Percentiles rank a stretch among this genome's conserved stretches.
Evolutionary conservation across 371 early-diverging fungal genomes (phyloP).

Genomic region (Parasitella parasitica): DNA sequence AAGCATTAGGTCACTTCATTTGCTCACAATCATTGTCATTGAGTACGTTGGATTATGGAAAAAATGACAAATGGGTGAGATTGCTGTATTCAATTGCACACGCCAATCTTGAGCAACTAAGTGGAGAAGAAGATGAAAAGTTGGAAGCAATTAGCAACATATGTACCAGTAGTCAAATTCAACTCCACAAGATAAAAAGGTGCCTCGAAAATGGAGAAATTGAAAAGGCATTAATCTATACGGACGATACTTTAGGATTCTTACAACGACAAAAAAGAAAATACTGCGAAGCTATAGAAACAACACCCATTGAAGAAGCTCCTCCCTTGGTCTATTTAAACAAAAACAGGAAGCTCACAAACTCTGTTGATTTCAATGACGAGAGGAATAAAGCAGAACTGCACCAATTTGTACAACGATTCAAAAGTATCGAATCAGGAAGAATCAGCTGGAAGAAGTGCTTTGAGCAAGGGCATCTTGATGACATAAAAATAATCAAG

Average conservation of each 20-base stretch:
- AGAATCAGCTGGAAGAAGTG: conserved; percentile 22
- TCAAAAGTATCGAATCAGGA: conserved; percentile 9
- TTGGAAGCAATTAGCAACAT: conserved; percentile 18
- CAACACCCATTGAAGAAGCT: conserved; percentile 15
- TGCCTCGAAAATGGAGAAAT: conserved; percentile 19
- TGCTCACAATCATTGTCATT: conserved; percentile 16
- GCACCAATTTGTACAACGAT: conserved; percentile 18
- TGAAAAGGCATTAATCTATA: conserved; percentile 22
- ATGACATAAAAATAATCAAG: conserved; percentile 11
- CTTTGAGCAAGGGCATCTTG: conserved; percentile 19
- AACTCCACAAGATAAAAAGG: conserved; percentile 15
- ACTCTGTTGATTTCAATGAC: conserved; percentile 10
- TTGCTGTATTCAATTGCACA: conserved; percentile 14
- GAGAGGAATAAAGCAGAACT: conserved; percentile 6
- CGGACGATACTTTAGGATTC: conserved; percentile 14
- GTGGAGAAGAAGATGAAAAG: conserved; percentile 17
- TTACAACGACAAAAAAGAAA: conserved; percentile 21
- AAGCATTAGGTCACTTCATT: conserved; percentile 8
- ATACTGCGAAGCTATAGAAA: conserved; percentile 22
- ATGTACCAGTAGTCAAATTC: conserved; percentile 17
- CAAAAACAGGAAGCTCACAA: conserved; percentile 13
- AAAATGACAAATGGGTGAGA: neutral
- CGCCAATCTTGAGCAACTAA: conserved; percentile 13
- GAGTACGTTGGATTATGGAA: conserved; percentile 12
- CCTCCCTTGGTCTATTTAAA: conserved; percentile 15